Conservation (phyloP, 192 early-diverging fungal species). For the Entomortierella lignicola region DNA sequence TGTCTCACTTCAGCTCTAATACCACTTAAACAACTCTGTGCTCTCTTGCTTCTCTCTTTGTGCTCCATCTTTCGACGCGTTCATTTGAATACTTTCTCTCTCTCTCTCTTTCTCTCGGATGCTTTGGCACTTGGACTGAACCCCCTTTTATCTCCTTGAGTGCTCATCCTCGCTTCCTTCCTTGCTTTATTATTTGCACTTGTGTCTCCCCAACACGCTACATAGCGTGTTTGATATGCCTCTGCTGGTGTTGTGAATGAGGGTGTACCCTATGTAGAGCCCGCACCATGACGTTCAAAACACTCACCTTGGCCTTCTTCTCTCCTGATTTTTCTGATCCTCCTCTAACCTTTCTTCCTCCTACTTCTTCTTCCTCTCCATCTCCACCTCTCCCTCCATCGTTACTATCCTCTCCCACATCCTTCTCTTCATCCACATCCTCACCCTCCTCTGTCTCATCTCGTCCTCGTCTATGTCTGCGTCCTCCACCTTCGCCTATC, state of each 20-base stretch:
- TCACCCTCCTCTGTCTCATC: slow-evolving; percentile 16
- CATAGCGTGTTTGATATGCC: slow-evolving; percentile 25
- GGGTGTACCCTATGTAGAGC: slow-evolving; percentile 15
- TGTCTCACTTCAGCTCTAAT: no score
- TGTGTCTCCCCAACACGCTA: slow-evolving; percentile 11
- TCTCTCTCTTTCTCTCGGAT: no score
- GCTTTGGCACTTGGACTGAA: no score
- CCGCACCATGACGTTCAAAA: slow-evolving; percentile 20
- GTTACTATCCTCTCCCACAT: neutral
- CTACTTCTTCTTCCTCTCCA: slow-evolving; percentile 8
- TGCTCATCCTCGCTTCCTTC: neutral
- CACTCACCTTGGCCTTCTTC: slow-evolving; percentile 21
- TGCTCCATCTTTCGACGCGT: no score
- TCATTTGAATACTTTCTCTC: no score
- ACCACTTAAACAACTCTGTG: no score
- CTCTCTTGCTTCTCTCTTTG: no score
- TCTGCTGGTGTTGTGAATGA: slow-evolving; percentile 17
- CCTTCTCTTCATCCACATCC: neutral
- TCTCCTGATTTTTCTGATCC: slow-evolving; percentile 4
- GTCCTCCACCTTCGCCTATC: slow-evolving; percentile 14
- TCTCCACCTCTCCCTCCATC: neutral
- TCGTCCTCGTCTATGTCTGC: slow-evolving; percentile 7
- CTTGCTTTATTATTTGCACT: neutral
- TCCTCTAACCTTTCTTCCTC: slow-evolving; percentile 6
- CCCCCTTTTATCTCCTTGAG: neutral